A percentile compares a stretch with the other conserved stretches of the same genome.
Evolutionary conservation across 306 rosid genomes (phyloP).

Genomic region (Cucurbita maxima): DNA sequence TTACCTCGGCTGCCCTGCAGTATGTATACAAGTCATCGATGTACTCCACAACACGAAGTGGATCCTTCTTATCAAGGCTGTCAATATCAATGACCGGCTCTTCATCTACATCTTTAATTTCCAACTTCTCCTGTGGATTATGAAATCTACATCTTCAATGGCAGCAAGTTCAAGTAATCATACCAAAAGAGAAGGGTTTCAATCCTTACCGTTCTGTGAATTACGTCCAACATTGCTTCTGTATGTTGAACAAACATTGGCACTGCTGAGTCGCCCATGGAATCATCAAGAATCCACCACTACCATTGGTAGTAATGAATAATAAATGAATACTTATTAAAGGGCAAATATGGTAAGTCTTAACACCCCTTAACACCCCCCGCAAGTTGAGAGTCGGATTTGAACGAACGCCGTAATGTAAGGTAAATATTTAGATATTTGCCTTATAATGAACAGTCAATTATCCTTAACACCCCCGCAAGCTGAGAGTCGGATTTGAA

Average conservation of each 20-base stretch:
- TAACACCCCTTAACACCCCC: no score
- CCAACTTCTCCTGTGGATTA: constrained; percentile 26
- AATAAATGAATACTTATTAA: no score
- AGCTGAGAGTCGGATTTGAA: no score
- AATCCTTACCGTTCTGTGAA: constrained; percentile 34
- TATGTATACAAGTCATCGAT: constrained; percentile 27
- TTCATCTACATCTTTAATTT: constrained; percentile 32
- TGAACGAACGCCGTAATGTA: no score
- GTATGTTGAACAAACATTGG: constrained; percentile 54
- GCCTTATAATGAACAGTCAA: no score
- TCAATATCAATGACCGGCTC: constrained; percentile 32
- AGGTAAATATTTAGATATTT: no score
- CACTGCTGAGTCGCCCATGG: constrained; percentile 12
- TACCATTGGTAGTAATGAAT: no score
- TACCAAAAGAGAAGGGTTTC: background rate
- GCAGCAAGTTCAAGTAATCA: background rate
- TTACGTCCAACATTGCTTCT: constrained; percentile 44
- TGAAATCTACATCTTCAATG: background rate
- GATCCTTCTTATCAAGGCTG: constrained; percentile 16
- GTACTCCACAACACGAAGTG: constrained; percentile 35
- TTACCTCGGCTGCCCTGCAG: constrained; percentile 40
- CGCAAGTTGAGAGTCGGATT: no score
- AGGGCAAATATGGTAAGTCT: no score
- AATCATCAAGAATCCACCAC: no score
- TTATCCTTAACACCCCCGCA: no score